A percentile compares a stretch with the other conserved stretches of the same genome.
phyloP scores from a whole-genome alignment of 2,329 filamentous ascomycete species.

The Colletotrichum magnum region DNA sequence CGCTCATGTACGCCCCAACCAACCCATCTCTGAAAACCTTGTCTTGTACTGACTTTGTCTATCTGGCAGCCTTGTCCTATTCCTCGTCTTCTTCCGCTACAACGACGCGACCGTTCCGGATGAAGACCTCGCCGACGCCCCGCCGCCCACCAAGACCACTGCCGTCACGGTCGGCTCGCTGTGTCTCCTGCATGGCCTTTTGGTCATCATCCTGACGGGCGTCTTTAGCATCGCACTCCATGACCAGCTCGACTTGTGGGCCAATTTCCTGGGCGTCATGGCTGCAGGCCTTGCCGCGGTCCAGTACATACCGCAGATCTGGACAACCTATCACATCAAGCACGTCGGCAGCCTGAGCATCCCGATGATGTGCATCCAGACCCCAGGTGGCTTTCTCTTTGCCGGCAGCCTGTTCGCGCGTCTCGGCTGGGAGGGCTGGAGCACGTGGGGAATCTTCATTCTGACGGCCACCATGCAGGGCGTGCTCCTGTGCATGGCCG shows the following conservation, averaged over 20 bases:
- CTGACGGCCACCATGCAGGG: conserved; percentile 91
- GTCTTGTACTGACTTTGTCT: conserved; percentile 1
- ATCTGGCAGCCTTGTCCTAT: conserved; percentile 82
- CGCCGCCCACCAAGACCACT: conserved; percentile 81
- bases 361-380: conserved; percentile 98
- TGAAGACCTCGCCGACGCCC: conserved; percentile 64
- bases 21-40: neutral
- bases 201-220: conserved; percentile 77
- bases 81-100: conserved; percentile 92
- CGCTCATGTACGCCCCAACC: conserved; percentile 79
- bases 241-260: conserved; percentile 80
- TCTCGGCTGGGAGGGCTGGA: conserved; percentile 89
- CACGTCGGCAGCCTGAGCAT: conserved; percentile 93
- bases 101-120: conserved; percentile 65
- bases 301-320: conserved; percentile 96
- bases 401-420: conserved; percentile 86
- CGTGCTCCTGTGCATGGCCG: conserved; percentile 81
- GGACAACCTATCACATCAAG: conserved; percentile 87
- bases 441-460: conserved; percentile 93
- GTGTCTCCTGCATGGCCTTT: conserved; percentile 83
- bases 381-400: conserved; percentile 91
- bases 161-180: conserved; percentile 81
- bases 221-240: conserved; percentile 76
- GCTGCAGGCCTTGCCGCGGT: conserved; percentile 84
- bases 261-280: conserved; percentile 86